Evolutionary conservation across 2,329 filamentous ascomycete species (phyloP).

Genomic region (Ophiostoma quercus): DNA sequence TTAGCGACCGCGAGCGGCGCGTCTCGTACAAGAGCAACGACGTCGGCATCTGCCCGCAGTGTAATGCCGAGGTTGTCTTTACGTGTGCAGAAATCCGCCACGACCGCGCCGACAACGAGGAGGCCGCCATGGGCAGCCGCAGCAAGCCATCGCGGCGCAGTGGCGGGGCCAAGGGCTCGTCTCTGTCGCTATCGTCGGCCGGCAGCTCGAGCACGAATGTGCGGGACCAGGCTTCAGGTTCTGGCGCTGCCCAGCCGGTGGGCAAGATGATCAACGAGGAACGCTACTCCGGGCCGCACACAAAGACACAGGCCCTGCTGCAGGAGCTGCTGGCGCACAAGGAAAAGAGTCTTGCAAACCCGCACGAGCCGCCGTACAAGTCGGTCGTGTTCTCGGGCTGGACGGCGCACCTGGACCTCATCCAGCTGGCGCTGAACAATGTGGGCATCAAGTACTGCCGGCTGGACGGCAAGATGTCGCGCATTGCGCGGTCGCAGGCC

Average conservation of each 20-base stretch:
- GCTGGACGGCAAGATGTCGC: constrained; percentile 86
- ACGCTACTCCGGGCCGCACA: constrained; percentile 78
- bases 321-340: constrained; percentile 64
- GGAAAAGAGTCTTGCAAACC: constrained; percentile 54
- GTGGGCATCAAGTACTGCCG: constrained; percentile 65
- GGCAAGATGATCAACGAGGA: constrained; percentile 53
- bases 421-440: constrained; percentile 70
- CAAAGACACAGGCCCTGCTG: constrained; percentile 80
- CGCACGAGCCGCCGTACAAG: constrained; percentile 71
- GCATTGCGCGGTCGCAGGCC: constrained; percentile 65
- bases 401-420: constrained; percentile 90
- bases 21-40: constrained; percentile 39
- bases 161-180: not conserved
- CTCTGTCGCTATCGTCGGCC: not conserved
- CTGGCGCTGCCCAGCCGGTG: not conserved
- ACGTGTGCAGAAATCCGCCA: constrained; percentile 64
- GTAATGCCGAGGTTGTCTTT: constrained; percentile 57
- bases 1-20: constrained; percentile 49
- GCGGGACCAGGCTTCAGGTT: not conserved
- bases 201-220: not conserved
- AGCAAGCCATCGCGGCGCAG: not conserved
- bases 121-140: constrained; percentile 47
- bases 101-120: constrained; percentile 52
- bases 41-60: constrained; percentile 60
- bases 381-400: constrained; percentile 95